phyloP scores from a whole-genome alignment of 73 alveolate genomes.

The Paramecium caudatum region DNA sequence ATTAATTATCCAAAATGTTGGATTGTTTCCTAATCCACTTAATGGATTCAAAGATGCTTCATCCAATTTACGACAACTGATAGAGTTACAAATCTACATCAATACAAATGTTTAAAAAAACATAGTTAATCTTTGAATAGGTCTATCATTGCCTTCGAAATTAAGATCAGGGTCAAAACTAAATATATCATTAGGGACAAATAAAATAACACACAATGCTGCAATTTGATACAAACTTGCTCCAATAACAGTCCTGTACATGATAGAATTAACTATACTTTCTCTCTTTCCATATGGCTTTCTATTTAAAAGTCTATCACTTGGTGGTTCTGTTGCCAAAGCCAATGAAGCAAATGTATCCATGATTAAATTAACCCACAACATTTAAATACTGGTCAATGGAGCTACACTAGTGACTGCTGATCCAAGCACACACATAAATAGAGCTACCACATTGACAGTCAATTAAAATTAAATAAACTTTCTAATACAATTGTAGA shows the following conservation, averaged over 20 bases:
- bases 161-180: neutral
- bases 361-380: constrained; percentile 97
- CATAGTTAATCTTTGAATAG: constrained; percentile 80
- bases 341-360: constrained; percentile 98
- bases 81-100: constrained; percentile 92
- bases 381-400: constrained; percentile 92
- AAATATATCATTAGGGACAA: neutral
- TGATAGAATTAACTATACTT: constrained; percentile 88
- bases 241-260: constrained; percentile 93
- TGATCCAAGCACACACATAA: constrained; percentile 90
- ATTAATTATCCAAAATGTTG: constrained; percentile 61
- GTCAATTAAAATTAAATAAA: constrained; percentile 95
- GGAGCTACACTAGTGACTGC: constrained; percentile 86
- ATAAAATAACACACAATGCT: constrained; percentile 79
- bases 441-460: constrained; percentile 92
- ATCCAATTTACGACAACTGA: constrained; percentile 87
- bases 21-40: constrained; percentile 30
- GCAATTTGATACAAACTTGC: constrained; percentile 85
- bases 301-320: constrained; percentile 86
- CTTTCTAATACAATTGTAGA: constrained; percentile 94
- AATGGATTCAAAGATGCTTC: constrained; percentile 61
- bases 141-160: neutral
- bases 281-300: constrained; percentile 93
- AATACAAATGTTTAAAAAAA: constrained; percentile 93
- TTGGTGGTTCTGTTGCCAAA: constrained; percentile 98